Percentiles rank a stretch among this genome's conserved stretches.
Conservation (phyloP, 805 yeast species). For the Lipomyces yamadae region DNA sequence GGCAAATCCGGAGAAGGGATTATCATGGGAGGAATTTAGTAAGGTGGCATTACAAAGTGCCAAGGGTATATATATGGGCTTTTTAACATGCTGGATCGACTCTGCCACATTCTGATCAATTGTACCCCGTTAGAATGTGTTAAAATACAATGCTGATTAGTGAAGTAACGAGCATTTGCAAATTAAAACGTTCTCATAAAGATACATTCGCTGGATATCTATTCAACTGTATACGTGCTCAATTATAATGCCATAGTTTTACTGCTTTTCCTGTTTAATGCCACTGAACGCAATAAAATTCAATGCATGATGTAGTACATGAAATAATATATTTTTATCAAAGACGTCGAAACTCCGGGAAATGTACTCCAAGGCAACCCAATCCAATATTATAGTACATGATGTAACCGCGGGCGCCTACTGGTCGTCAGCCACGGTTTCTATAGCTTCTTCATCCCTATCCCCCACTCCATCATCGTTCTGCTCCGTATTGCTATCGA, state of each 20-base stretch:
- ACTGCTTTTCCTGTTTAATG: neutral
- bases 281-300: neutral
- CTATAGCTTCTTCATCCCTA: neutral
- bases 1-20: constrained; percentile 16
- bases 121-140: neutral
- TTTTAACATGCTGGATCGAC: constrained; percentile 32
- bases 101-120: constrained; percentile 20
- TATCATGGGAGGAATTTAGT: constrained; percentile 31
- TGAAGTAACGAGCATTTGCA: neutral
- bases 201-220: neutral
- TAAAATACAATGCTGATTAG: no score
- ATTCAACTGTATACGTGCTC: neutral
- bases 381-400: neutral
- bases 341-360: neutral
- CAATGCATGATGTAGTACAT: neutral
- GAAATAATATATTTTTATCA: neutral
- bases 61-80: constrained; percentile 22
- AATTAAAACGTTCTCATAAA: neutral
- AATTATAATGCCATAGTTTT: neutral
- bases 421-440: neutral
- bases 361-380: neutral
- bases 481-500: neutral
- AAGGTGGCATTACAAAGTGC: constrained; percentile 22
- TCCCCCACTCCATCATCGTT: neutral
- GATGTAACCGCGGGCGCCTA: neutral